Evolutionary conservation across 768 basidiomycete genomes (phyloP), one percentile per base, ranked within the genome.

Genomic region (Trametes elegans): DNA sequence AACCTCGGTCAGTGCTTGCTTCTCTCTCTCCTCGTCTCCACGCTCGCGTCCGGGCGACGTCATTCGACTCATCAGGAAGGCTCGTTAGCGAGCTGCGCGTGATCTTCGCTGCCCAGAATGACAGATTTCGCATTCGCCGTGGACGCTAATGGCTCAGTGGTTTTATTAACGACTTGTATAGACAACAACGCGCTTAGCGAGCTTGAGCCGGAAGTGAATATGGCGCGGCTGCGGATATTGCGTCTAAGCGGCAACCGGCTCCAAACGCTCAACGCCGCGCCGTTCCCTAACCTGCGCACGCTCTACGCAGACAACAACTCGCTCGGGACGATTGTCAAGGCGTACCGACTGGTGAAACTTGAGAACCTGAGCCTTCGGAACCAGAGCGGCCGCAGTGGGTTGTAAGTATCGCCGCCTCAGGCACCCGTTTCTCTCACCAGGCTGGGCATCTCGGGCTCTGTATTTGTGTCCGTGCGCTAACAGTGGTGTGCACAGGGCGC

Each of bases 301-400:
- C 81, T 99, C 13, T 98, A 97, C 70, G 83, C 90, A 70, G 97
- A 99, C 76, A 85, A 87, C 70, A 96, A 97, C 67, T 69, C 70
- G 35, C 75, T 91, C 28, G 72, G 68, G 28, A 66, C 73, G 42
- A 68, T 89, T 45, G 69, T 64, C 41, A 82, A 81, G 68, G 73
- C 82, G 64, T 77, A 81, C 57, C 76, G 80, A 14, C 72, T 90
- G 62, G 72, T 69, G 46, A 89, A 83, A 71, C 74, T 99, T 66
- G 94, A 98, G 71, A 93, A 93, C 65, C 76, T 99, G 47, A 94
- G 91, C 66, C 61, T 98, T 75, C 81, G 97, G 70, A 93, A 93
- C 71, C 96, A 99, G 72, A 78, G 79, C 66, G 85, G 84, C 59
- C 76, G 80, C 39, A 48, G 56, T 39, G 81, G 80, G 53, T 70